Conservation (phyloP, 2,329 filamentous ascomycete genomes). For the Penicillium digitatum region DNA sequence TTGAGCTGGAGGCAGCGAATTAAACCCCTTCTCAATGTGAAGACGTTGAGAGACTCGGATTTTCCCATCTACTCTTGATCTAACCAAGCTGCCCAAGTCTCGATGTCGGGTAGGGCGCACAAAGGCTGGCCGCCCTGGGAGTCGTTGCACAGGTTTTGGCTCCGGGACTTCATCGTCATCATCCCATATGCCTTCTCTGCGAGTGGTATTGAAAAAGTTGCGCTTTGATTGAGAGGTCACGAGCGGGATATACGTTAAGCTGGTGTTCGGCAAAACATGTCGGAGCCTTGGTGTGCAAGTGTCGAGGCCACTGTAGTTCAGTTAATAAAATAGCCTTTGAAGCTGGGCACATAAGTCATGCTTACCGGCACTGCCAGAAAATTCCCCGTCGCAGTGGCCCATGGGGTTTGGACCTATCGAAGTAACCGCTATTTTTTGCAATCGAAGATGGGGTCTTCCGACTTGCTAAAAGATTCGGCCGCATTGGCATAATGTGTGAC, state of each 20-base stretch:
- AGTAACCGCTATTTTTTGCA: background rate
- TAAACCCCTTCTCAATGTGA: background rate
- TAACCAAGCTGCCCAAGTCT: background rate
- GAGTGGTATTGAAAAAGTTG: background rate
- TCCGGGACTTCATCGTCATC: slow-evolving; percentile 2
- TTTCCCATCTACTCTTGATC: background rate
- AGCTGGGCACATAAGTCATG: background rate
- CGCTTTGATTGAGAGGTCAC: background rate
- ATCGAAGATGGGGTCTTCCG: slow-evolving; percentile 15
- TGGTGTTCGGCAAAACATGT: background rate
- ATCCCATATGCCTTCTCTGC: slow-evolving; percentile 1
- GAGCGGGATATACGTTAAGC: background rate
- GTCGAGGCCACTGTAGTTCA: background rate
- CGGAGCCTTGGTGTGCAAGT: background rate
- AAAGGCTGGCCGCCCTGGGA: background rate
- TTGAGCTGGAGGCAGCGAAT: background rate
- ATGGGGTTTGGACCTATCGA: background rate
- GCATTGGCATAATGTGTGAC: slow-evolving; percentile 21
- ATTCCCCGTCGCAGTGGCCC: background rate
- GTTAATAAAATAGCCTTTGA: background rate
- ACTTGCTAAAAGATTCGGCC: slow-evolving; percentile 19
- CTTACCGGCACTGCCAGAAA: slow-evolving; percentile 1
- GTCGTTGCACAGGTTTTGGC: background rate
- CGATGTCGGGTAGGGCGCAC: background rate
- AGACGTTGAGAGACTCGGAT: background rate